Evolutionary conservation across 2,329 filamentous ascomycete genomes (phyloP).

Genomic region (Cercospora sp.): DNA sequence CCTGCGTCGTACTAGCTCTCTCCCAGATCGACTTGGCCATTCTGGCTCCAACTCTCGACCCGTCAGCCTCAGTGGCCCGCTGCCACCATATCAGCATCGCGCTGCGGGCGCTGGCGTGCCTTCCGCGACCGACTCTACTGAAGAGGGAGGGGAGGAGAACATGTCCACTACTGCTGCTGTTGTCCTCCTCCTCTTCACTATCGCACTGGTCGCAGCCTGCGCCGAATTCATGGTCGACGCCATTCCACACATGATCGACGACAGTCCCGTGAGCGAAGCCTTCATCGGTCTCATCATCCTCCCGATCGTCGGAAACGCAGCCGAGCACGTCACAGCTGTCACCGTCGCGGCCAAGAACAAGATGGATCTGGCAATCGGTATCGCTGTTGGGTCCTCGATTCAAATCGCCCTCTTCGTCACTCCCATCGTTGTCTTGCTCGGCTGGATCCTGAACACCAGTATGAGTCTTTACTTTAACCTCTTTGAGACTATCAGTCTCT

Average conservation of each 20-base stretch:
- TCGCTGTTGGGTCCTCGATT: constrained; percentile 77
- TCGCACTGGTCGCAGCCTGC: constrained; percentile 60
- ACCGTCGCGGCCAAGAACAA: constrained; percentile 81
- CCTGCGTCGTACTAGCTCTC: constrained; percentile 72
- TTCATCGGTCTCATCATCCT: constrained; percentile 80
- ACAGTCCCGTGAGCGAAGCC: constrained; percentile 64
- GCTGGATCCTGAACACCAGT: constrained; percentile 72
- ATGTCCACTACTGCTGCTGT: constrained; percentile 61
- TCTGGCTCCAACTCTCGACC: constrained; percentile 24
- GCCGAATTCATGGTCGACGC: constrained; percentile 73
- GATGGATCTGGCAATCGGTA: constrained; percentile 79
- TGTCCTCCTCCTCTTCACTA: constrained; percentile 56
- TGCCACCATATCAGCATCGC: constrained; percentile 34
- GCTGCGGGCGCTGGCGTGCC: constrained; percentile 14
- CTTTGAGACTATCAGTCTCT: constrained; percentile 68
- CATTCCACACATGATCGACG: constrained; percentile 66
- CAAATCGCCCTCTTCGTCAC: constrained; percentile 79
- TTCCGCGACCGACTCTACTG: constrained; percentile 17
- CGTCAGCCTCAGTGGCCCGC: constrained; percentile 21
- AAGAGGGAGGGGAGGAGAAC: constrained; percentile 38
- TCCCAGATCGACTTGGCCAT: constrained; percentile 65
- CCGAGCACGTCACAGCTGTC: constrained; percentile 78
- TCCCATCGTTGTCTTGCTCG: constrained; percentile 72
- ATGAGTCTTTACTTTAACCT: constrained; percentile 66
- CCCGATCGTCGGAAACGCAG: constrained; percentile 80